Evolutionary conservation across 1,284 basidiomycete species (phyloP).

Genomic region (Apiotrichum sp.): DNA sequence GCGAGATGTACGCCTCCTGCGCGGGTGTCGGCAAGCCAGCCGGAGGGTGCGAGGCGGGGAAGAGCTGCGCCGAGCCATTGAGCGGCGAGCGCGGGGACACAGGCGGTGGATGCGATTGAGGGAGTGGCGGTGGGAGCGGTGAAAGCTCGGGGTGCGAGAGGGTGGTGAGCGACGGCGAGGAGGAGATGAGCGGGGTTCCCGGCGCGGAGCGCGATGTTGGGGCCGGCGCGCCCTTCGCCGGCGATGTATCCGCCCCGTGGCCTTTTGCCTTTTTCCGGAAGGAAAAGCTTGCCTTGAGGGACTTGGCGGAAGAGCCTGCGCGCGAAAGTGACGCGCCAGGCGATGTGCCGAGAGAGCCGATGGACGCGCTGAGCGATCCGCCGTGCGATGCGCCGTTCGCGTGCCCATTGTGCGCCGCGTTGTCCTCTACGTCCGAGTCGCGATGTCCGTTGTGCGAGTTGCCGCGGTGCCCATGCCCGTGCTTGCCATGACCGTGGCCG

Average conservation of each 20-base stretch:
- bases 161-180: not conserved
- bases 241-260: constrained; percentile 23
- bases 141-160: not conserved
- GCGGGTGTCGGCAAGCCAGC: constrained; percentile 31
- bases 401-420: not conserved
- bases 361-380: too few relatives aligned
- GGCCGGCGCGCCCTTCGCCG: constrained; percentile 5
- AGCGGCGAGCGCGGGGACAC: not conserved
- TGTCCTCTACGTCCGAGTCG: not conserved
- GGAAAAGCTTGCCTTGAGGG: constrained; percentile 27
- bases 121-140: too few relatives aligned
- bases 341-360: too few relatives aligned
- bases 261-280: constrained; percentile 20
- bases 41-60: too few relatives aligned
- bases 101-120: too few relatives aligned
- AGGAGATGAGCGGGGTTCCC: not conserved
- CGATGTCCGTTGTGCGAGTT: not conserved
- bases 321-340: not conserved
- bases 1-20: constrained; percentile 47
- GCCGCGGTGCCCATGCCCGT: not conserved
- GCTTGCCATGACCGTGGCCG: not conserved
- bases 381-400: not conserved
- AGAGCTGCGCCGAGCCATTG: too few relatives aligned
- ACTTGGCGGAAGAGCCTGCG: not conserved
- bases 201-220: not conserved